A percentile compares a stretch with the other conserved stretches of the same genome.
Conservation (phyloP, 257 asterid genomes). For the Rehmannia glutinosa region DNA sequence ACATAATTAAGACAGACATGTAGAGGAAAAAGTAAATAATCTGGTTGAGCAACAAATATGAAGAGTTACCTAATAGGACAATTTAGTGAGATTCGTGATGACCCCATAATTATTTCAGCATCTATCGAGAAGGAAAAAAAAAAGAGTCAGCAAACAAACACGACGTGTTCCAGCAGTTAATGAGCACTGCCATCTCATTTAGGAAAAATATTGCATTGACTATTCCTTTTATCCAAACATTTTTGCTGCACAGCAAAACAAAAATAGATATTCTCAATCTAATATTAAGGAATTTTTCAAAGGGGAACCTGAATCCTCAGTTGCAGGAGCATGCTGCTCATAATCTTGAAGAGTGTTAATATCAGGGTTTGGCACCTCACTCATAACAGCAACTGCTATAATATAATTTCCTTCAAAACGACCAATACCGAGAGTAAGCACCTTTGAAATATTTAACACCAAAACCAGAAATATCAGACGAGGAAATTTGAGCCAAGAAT, state of each 20-base stretch:
- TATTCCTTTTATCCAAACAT: neutral
- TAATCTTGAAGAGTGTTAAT: constrained; percentile 50
- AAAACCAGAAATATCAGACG: constrained; percentile 1
- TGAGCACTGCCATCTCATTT: neutral
- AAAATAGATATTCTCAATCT: constrained; percentile 5
- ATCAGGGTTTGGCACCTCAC: constrained; percentile 43
- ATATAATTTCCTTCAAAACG: constrained; percentile 67
- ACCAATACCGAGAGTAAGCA: constrained; percentile 20
- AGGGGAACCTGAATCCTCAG: constrained; percentile 68
- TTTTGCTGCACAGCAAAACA: neutral
- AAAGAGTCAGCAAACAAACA: constrained; percentile 18
- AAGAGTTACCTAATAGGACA: constrained; percentile 86
- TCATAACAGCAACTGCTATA: constrained; percentile 65
- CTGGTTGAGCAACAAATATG: constrained; percentile 2
- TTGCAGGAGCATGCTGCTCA: constrained; percentile 55
- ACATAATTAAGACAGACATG: neutral
- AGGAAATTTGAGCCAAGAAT: constrained; percentile 14
- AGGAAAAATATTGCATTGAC: neutral
- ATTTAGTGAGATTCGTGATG: constrained; percentile 81
- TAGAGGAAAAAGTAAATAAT: constrained; percentile 3
- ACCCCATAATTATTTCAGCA: constrained; percentile 83
- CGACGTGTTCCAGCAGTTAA: neutral
- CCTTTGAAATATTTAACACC: constrained; percentile 9
- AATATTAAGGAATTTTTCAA: neutral
- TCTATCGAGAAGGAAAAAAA: constrained; percentile 32